Conservation (phyloP, 352 stramenopile species). For the Pythium aphanidermatum region DNA sequence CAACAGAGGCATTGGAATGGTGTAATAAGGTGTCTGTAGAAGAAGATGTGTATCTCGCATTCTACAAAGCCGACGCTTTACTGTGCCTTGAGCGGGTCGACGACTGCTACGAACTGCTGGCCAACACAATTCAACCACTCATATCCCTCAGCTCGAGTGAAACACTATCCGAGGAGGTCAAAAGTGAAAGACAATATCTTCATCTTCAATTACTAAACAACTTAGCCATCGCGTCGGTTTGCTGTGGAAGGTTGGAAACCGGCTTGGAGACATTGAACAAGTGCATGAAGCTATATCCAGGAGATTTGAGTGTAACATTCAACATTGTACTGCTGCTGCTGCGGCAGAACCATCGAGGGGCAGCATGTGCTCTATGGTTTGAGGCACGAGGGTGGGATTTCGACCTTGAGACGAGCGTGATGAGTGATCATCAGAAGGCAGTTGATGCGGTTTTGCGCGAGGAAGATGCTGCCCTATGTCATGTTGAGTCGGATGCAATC, state of each 20-base stretch:
- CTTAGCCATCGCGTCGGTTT: slow-evolving; percentile 47
- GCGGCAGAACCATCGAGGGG: slow-evolving; percentile 35
- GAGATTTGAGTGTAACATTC: slow-evolving; percentile 42
- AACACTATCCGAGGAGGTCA: not conserved
- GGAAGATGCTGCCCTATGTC: slow-evolving; percentile 22
- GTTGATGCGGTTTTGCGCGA: slow-evolving; percentile 10
- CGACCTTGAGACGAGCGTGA: slow-evolving; percentile 21
- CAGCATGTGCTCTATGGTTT: slow-evolving; percentile 61
- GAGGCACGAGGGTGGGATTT: slow-evolving; percentile 51
- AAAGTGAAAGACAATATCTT: too few relatives aligned
- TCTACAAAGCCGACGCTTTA: slow-evolving; percentile 74
- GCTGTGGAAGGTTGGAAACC: slow-evolving; percentile 23
- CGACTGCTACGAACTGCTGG: slow-evolving; percentile 44
- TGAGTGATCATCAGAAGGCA: slow-evolving; percentile 17
- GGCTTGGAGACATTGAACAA: slow-evolving; percentile 39
- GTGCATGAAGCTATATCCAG: slow-evolving; percentile 35
- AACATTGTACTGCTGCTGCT: slow-evolving; percentile 77
- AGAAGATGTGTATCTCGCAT: slow-evolving; percentile 14
- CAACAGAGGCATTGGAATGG: slow-evolving; percentile 35
- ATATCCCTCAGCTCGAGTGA: slow-evolving; percentile 1
- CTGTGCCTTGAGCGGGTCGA: slow-evolving; percentile 67
- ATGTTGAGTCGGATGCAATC: not conserved
- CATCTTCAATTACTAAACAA: slow-evolving; percentile 75
- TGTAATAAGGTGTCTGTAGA: slow-evolving; percentile 19
- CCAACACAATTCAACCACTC: slow-evolving; percentile 24